Evolutionary conservation across 1,284 basidiomycete genomes (phyloP), one percentile per base, ranked within the genome.

Genomic region (Trametes sp.): DNA sequence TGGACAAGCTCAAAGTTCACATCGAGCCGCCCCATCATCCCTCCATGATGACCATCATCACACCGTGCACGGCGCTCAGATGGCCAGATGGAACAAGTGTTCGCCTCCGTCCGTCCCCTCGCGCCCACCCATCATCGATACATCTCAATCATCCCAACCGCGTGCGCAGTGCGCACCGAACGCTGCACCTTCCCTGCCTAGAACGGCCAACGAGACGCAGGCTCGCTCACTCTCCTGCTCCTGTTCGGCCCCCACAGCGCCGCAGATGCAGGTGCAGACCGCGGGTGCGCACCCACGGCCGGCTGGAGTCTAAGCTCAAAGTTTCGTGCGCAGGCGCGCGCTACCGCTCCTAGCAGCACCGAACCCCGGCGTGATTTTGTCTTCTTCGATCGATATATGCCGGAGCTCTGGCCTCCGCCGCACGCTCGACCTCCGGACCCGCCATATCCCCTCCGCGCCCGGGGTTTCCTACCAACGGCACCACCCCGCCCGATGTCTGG

Each of bases 11-110:
- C 59, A 63, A 60, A 56, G 65, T 66, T 66, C 59, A 23, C 50
- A 58, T 57, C 55, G 59, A 57, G 56, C 46, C 54, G 48, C 56
- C 46, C 28, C 61, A 63, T 63, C 64, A 62, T 59, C 38, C 55
- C 44, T 44, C 56, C 59, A 54, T 63, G 65, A 63, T 63, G 52
- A 66, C 58, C 62, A 66, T 66, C 65, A 66, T 56, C 53, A 57
- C 65, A 63, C 61, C 61, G 55, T 6, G 50, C 49, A 51, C 59
- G 54, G 31, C 56, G 38, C 38, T 21, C 26, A 57, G 61, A 60
- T 63, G 57, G 57, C 31, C 31, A 48, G 54, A 66, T 64, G 54
- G 45, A 55, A 24, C 35, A 35, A 57, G 23, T 57, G 57, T 66
- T 42, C n/a, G n/a, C n/a, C 48, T 59, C 35, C 59, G 42, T 41